These are phyloP conservation scores for Tolypocladium paradoxum DNA, from an alignment of 2,329 filamentous ascomycete species.

Conservation along the genomic window DNA sequence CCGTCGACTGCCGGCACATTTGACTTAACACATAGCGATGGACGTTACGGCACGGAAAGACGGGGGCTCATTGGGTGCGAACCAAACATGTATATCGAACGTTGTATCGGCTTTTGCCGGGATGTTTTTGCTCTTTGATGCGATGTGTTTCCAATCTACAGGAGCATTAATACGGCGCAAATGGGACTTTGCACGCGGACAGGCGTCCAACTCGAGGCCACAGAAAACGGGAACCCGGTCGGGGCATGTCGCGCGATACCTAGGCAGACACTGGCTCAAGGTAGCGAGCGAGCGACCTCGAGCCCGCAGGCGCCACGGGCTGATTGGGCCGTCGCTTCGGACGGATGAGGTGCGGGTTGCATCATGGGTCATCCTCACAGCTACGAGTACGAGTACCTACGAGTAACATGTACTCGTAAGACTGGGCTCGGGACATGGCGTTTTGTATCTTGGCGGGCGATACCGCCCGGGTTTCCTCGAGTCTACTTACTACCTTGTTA, in stretches of 20 bases:
- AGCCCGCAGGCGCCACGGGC: too few species aligned
- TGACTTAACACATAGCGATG: neutral
- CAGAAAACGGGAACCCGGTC: neutral
- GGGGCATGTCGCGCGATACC: too few species aligned
- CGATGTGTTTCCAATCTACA: neutral
- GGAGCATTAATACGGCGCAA: neutral
- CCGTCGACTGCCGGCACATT: neutral
- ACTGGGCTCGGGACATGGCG: neutral
- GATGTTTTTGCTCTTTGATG: neutral
- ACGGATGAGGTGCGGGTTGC: neutral
- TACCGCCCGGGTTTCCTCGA: neutral
- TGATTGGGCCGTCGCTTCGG: neutral
- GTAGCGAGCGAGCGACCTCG: too few species aligned
- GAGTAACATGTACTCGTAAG: too few species aligned
- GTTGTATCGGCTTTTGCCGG: neutral
- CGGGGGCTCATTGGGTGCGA: neutral
- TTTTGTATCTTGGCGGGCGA: neutral
- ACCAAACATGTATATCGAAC: neutral
- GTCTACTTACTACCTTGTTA: too few species aligned
- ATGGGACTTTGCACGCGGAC: too few species aligned
- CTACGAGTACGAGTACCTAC: too few species aligned
- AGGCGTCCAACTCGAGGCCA: neutral
- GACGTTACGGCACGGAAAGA: conserved; percentile 1
- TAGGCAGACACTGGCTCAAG: too few species aligned
- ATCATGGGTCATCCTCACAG: too few species aligned